These are phyloP conservation scores for Gigaspora rosea DNA, from an alignment of 192 early-diverging fungal genomes.

Conservation along the genomic window DNA sequence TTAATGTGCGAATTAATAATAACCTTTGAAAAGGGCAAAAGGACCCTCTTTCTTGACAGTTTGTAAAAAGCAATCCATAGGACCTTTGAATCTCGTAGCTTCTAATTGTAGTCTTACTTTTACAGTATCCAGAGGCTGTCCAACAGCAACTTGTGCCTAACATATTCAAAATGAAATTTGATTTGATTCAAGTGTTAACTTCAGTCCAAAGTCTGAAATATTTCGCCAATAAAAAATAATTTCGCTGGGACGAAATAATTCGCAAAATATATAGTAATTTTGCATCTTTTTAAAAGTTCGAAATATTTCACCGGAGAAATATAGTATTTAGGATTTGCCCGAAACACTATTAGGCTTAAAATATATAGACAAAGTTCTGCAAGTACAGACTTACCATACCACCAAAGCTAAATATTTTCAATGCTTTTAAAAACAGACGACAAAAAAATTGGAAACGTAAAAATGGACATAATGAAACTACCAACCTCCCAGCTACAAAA, in stretches of 20 bases:
- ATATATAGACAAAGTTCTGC: neutral
- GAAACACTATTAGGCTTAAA: neutral
- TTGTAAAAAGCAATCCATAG: conserved; percentile 78
- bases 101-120: conserved; percentile 76
- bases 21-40: conserved; percentile 79
- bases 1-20: neutral
- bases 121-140: conserved; percentile 86
- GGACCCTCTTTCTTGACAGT: conserved; percentile 82
- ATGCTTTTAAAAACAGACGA: neutral
- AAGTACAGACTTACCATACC: conserved; percentile 17
- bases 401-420: conserved; percentile 20
- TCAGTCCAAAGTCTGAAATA: no score
- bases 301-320: no score
- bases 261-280: no score
- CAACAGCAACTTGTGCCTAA: conserved; percentile 53
- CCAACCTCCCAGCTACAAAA: conserved; percentile 31
- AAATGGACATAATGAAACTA: neutral
- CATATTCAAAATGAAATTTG: neutral
- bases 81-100: conserved; percentile 62
- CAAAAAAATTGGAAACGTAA: neutral
- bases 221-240: no score
- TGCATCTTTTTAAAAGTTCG: no score
- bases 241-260: no score
- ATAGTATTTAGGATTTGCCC: no score
- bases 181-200: neutral